Evolutionary conservation across 2,329 filamentous ascomycete genomes (phyloP).

Genomic region (Xylariomycetidae sp.): DNA sequence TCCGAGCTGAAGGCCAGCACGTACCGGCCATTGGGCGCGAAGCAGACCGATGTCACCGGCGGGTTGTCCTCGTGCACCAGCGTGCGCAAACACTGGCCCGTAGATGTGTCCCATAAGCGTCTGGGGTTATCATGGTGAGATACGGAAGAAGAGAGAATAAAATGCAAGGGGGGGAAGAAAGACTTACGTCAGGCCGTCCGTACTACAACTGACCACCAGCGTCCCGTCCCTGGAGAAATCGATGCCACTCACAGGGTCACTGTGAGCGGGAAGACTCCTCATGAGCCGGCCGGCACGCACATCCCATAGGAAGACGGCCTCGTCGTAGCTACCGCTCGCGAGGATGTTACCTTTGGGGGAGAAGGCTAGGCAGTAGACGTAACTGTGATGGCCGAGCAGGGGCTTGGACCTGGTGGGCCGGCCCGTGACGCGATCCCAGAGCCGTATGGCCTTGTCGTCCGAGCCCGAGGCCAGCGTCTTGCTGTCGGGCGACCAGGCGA

Average conservation of each 20-base stretch:
- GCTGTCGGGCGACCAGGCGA: slow-evolving; percentile 92
- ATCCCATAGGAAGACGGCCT: slow-evolving; percentile 96
- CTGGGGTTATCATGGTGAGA: slow-evolving; percentile 30
- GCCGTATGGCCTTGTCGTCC: slow-evolving; percentile 91
- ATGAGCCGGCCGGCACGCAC: slow-evolving; percentile 82
- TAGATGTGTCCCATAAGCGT: slow-evolving; percentile 92
- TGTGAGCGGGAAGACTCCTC: slow-evolving; percentile 88
- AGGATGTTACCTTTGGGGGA: slow-evolving; percentile 98
- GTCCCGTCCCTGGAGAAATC: slow-evolving; percentile 93
- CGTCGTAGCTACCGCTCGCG: slow-evolving; percentile 91
- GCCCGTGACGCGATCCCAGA: slow-evolving; percentile 75
- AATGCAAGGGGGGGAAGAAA: neutral
- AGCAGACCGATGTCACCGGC: slow-evolving; percentile 81
- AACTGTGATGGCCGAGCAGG: slow-evolving; percentile 88
- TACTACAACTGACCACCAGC: slow-evolving; percentile 84
- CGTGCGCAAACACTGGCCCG: slow-evolving; percentile 90
- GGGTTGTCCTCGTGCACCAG: slow-evolving; percentile 96
- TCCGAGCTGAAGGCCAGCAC: slow-evolving; percentile 91
- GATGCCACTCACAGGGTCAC: slow-evolving; percentile 88
- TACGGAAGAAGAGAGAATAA: neutral
- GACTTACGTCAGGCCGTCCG: slow-evolving; percentile 78
- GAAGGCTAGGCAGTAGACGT: slow-evolving; percentile 90
- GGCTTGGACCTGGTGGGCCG: slow-evolving; percentile 51
- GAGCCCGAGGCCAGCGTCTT: slow-evolving; percentile 84
- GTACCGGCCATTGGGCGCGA: slow-evolving; percentile 90